phyloP scores from a whole-genome alignment of 2,329 filamentous ascomycete species.

The Alternaria postmessia region DNA sequence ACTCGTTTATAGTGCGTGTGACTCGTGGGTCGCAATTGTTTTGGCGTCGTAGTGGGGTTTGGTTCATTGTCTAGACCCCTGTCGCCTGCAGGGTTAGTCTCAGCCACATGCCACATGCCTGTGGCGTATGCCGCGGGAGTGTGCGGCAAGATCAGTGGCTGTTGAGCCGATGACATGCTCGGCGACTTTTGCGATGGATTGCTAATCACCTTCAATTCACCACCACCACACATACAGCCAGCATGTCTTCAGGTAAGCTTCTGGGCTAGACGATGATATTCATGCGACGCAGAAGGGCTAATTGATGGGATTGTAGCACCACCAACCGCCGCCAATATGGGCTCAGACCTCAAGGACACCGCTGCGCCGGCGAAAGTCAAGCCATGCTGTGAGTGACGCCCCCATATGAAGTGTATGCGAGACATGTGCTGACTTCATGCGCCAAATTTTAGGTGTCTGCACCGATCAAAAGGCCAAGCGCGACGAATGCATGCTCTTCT shows the following conservation, averaged over 20 bases:
- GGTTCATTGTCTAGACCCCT: slow-evolving; percentile 31
- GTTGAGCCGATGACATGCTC: slow-evolving; percentile 29
- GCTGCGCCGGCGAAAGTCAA: slow-evolving; percentile 55
- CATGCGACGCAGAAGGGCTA: slow-evolving; percentile 15
- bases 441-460: slow-evolving; percentile 68
- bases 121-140: slow-evolving; percentile 25
- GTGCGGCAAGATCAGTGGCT: slow-evolving; percentile 29
- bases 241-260: slow-evolving; percentile 47
- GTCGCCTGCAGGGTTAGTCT: slow-evolving; percentile 18
- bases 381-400: slow-evolving; percentile 35
- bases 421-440: background rate
- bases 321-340: slow-evolving; percentile 54
- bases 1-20: slow-evolving; percentile 7
- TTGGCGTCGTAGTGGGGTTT: slow-evolving; percentile 38
- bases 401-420: background rate
- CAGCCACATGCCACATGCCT: background rate
- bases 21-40: slow-evolving; percentile 29
- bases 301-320: slow-evolving; percentile 28
- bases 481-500: slow-evolving; percentile 99
- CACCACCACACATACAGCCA: slow-evolving; percentile 25
- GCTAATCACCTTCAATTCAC: slow-evolving; percentile 34
- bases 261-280: slow-evolving; percentile 4
- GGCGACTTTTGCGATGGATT: slow-evolving; percentile 29
- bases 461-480: slow-evolving; percentile 90
- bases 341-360: slow-evolving; percentile 54